These are phyloP conservation scores for Ceraceosorus guamensis DNA, from an alignment of 1,284 basidiomycete genomes.

Conservation along the genomic window DNA sequence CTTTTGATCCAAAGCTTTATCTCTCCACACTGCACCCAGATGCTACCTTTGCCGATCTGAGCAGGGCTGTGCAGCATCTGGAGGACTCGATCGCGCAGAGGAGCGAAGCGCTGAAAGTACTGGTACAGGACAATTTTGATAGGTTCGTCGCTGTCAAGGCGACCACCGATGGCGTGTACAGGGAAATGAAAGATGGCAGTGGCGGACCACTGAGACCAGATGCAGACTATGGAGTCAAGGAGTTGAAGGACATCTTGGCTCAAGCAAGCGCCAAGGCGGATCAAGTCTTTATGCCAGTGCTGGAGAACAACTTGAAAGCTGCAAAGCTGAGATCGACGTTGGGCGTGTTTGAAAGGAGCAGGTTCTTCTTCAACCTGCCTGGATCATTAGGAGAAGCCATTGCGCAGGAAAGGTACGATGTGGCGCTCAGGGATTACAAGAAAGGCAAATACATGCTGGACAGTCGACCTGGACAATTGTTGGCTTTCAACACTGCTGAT, in stretches of 20 bases:
- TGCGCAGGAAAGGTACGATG: constrained; percentile 69
- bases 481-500: constrained; percentile 51
- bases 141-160: constrained; percentile 96
- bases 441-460: constrained; percentile 88
- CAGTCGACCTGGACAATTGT: constrained; percentile 72
- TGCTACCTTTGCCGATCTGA: constrained; percentile 85
- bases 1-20: constrained; percentile 91
- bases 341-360: constrained; percentile 89
- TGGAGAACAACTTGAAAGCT: constrained; percentile 92
- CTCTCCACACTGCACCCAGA: constrained; percentile 87
- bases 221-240: constrained; percentile 74
- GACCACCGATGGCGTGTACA: constrained; percentile 82
- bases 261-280: constrained; percentile 76
- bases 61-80: constrained; percentile 48
- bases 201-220: constrained; percentile 70
- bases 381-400: constrained; percentile 84
- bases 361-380: constrained; percentile 97
- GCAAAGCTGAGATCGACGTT: constrained; percentile 86
- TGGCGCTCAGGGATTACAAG: constrained; percentile 90
- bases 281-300: constrained; percentile 88
- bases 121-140: constrained; percentile 98
- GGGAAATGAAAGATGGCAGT: constrained; percentile 67
- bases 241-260: constrained; percentile 59
- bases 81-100: constrained; percentile 50
- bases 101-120: constrained; percentile 81